Evolutionary conservation across 495 filamentous ascomycete species (phyloP), one percentile per base, ranked within the genome.

Genomic region (Neurospora sp.): DNA sequence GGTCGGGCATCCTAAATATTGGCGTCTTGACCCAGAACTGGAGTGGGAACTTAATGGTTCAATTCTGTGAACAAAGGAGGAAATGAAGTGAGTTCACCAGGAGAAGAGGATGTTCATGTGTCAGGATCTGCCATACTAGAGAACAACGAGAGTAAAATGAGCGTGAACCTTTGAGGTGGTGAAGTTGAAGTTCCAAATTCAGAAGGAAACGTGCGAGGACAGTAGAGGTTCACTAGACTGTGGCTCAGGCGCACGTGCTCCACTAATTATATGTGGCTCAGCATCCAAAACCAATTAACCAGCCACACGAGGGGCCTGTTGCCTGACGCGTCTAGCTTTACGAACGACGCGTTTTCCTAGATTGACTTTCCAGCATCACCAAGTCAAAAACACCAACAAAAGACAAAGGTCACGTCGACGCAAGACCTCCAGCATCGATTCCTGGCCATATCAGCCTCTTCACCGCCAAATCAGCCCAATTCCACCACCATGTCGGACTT

Each of bases 401-500:
- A 4, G 6, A 9, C 53, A 3, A 65, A 9, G 0, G 9, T 9
- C 53, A 65, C 27, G 27, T 65, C 14, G 53, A 12, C 27, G 14
- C 53, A 35, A 37, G 0, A 18, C 14, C 0, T 31, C 27, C 53
- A 65, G 14, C 2, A 0, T 27, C 1, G 27, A 8, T 10, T 31
- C 8, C 12, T 5, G 22, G 8, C 4, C 6, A 31, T 3, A 61
- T 0, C 14, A 35, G 12, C 6, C 0, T 16, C 1, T 0, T 0
- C 10, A 3, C 5, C 48, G 4, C 1, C 2, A 31, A 20, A 27
- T 35, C 10, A 71, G 22, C 42, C 16, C 41, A 74, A 0, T 42
- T 40, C 39, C 22, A 9, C 39, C 76, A 80, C 70, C 22, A 98
- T 98, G 94, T 97, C 94, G 0, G 94, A 97, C 82, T 91, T 87